A percentile compares a stretch with the other conserved stretches of the same genome.
phyloP scores from a whole-genome alignment of 148 eudicot genomes.

The Amaranthus cruentus region DNA sequence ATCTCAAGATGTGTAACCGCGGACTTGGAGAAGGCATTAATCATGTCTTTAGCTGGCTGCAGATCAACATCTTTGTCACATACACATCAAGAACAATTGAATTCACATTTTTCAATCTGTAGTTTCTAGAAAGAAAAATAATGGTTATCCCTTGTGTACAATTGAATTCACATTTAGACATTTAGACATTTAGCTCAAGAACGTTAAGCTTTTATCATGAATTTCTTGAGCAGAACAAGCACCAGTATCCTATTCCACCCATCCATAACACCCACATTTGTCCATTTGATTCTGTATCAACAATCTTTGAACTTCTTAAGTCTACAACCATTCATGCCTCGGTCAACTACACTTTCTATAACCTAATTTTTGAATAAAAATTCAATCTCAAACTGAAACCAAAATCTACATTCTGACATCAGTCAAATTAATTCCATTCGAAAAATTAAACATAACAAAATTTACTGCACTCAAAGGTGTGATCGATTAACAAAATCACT shows the following conservation, averaged over 20 bases:
- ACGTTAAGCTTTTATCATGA: no score
- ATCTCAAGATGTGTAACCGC: neutral
- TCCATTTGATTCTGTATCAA: neutral
- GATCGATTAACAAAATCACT: neutral
- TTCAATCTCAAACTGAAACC: neutral
- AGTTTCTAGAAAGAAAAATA: neutral
- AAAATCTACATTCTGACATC: neutral
- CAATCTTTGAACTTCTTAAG: neutral
- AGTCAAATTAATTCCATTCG: neutral
- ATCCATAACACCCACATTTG: neutral
- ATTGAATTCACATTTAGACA: no score
- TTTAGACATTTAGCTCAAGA: no score
- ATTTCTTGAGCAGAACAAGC: neutral
- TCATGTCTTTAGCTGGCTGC: slow-evolving; percentile 4
- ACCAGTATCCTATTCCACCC: neutral
- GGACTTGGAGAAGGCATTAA: slow-evolving; percentile 15
- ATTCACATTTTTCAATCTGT: neutral
- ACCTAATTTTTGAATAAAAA: neutral
- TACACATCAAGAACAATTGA: neutral
- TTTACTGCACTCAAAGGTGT: neutral
- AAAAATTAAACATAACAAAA: neutral
- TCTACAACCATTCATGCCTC: neutral
- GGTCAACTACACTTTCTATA: neutral
- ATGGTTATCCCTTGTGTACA: no score
- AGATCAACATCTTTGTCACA: neutral